Conservation (phyloP, 2,329 filamentous ascomycete genomes). For the Mollisia scopiformis region DNA sequence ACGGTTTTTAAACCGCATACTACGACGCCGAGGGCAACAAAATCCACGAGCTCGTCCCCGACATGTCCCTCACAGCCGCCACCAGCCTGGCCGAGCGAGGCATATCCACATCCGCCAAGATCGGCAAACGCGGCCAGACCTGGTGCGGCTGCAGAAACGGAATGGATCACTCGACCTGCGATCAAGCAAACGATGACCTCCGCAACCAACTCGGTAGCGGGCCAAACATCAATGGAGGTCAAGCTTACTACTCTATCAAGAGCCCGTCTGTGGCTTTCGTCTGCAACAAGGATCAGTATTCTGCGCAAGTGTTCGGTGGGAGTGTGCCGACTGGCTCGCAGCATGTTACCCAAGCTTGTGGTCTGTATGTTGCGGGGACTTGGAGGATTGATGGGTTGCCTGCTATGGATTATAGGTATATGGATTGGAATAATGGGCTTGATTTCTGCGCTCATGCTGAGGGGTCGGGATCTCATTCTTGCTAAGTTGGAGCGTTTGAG, state of each 20-base stretch:
- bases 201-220: background rate
- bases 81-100: background rate
- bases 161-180: background rate
- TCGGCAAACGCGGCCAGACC: background rate
- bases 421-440: background rate
- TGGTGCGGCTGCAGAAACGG: background rate
- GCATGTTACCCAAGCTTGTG: background rate
- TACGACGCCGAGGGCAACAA: background rate
- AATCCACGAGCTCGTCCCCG: background rate
- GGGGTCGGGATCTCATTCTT: background rate
- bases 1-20: background rate
- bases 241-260: background rate
- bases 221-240: background rate
- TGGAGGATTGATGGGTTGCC: background rate
- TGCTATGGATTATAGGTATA: background rate
- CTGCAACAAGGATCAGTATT: background rate
- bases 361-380: background rate
- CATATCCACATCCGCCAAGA: background rate
- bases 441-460: background rate
- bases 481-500: background rate
- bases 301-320: background rate
- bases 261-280: background rate
- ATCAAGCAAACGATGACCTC: background rate
- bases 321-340: background rate
- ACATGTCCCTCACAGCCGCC: background rate